A percentile compares a stretch with the other conserved stretches of the same genome.
Conservation (phyloP, 2,329 filamentous ascomycete species). For the Colletotrichum salicis region DNA sequence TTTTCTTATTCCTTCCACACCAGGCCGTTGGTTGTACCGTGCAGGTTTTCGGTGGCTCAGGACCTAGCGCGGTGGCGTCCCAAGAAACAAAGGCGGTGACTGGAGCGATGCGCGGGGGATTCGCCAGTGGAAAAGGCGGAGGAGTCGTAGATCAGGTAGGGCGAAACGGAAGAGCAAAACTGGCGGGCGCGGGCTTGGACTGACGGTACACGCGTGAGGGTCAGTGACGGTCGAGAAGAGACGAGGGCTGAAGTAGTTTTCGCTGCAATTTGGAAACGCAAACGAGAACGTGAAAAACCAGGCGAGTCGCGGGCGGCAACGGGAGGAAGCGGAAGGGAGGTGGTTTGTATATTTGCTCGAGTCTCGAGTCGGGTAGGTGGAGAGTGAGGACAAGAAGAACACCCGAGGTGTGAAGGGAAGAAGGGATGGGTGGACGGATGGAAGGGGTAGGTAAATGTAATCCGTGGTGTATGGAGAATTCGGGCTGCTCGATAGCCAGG, state of each 20-base stretch:
- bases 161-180: conserved; percentile 19
- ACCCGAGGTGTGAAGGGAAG: conserved; percentile 15
- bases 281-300: conserved; percentile 20
- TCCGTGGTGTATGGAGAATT: not conserved
- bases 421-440: conserved; percentile 13
- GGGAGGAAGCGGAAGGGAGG: conserved; percentile 10
- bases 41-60: conserved; percentile 36
- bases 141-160: not conserved
- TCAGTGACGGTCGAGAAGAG: conserved; percentile 28
- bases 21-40: conserved; percentile 33
- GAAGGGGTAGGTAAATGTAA: conserved; percentile 17
- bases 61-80: conserved; percentile 37
- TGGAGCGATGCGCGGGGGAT: conserved; percentile 36
- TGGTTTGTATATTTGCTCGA: conserved; percentile 20
- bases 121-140: conserved; percentile 26
- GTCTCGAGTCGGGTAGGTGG: conserved; percentile 14
- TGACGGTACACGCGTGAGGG: not conserved
- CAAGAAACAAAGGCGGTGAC: conserved; percentile 39
- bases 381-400: conserved; percentile 13
- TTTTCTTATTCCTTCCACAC: conserved; percentile 35
- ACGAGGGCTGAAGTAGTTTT: conserved; percentile 27
- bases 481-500: not conserved
- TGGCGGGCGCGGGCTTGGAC: conserved; percentile 12
- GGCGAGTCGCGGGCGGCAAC: conserved; percentile 5
- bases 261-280: conserved; percentile 32